Percentiles rank a stretch among this genome's conserved stretches.
Evolutionary conservation across 768 basidiomycete species (phyloP).

Genomic region (Hirschioporus abietinus): DNA sequence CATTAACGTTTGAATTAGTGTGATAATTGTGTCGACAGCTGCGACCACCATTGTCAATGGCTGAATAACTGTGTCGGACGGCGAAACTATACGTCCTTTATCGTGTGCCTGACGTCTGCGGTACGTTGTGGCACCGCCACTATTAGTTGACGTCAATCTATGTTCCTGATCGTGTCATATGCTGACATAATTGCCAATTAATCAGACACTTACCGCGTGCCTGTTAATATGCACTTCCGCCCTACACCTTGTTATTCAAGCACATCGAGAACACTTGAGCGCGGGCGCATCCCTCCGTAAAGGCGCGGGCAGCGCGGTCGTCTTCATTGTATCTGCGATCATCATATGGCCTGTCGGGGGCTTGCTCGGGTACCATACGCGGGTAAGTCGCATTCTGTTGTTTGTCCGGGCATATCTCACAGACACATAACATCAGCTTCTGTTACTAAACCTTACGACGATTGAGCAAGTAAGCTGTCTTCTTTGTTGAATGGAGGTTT

Average conservation of each 20-base stretch:
- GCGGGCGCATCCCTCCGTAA: constrained; percentile 40
- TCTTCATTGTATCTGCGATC: constrained; percentile 63
- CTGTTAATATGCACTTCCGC: constrained; percentile 81
- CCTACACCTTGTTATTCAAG: constrained; percentile 70
- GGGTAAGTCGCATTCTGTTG: constrained; percentile 46
- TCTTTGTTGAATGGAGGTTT: constrained; percentile 14
- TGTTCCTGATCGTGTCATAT: neutral
- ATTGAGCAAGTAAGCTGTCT: constrained; percentile 76
- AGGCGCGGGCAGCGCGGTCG: constrained; percentile 76
- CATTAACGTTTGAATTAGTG: constrained; percentile 45
- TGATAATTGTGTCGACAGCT: constrained; percentile 95
- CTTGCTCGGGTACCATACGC: constrained; percentile 76
- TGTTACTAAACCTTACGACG: constrained; percentile 88
- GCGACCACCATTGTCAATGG: constrained; percentile 89
- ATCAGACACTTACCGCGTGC: constrained; percentile 64
- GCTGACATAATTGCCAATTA: constrained; percentile 3
- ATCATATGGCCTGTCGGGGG: constrained; percentile 83
- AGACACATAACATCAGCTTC: constrained; percentile 40
- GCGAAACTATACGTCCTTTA: constrained; percentile 93
- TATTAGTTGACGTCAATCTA: neutral
- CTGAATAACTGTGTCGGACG: constrained; percentile 95
- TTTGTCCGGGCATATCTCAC: neutral
- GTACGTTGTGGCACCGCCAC: constrained; percentile 39
- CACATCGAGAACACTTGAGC: constrained; percentile 43
- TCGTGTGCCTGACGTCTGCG: constrained; percentile 71